Percentiles rank a stretch among this genome's conserved stretches.
phyloP scores from a whole-genome alignment of 2,329 filamentous ascomycete genomes.

The Xylariomycetidae sp. region DNA sequence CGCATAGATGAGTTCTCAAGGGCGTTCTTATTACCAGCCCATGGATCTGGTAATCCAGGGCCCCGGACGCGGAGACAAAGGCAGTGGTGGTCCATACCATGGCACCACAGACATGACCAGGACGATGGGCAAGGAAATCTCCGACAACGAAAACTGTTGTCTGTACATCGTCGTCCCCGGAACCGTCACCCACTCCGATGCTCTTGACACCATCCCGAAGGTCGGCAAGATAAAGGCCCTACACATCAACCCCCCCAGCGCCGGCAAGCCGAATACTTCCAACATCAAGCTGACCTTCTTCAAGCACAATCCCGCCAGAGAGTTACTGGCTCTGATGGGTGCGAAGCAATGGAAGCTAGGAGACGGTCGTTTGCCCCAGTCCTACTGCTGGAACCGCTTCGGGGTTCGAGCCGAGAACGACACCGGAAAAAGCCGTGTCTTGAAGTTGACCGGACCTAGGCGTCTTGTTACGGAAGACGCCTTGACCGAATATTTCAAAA shows the following conservation, averaged over 20 bases:
- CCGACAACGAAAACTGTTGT: no score
- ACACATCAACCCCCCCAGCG: background rate
- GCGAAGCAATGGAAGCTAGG: background rate
- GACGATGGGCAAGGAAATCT: no score
- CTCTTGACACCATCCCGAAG: background rate
- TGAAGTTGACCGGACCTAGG: background rate
- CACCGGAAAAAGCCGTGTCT: constrained; percentile 1
- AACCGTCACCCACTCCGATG: background rate
- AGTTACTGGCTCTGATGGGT: background rate
- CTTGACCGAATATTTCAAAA: background rate
- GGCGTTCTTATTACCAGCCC: no score
- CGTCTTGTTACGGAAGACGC: background rate
- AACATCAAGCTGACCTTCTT: constrained; percentile 1
- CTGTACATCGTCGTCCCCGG: no score
- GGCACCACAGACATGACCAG: no score
- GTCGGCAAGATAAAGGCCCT: constrained; percentile 1
- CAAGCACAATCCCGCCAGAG: background rate
- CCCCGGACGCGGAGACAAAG: no score
- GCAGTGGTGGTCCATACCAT: no score
- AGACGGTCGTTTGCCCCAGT: no score
- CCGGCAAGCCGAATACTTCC: background rate
- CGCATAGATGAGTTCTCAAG: no score
- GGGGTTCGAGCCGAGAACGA: background rate
- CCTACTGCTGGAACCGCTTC: background rate
- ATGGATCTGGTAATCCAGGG: no score